phyloP scores from a whole-genome alignment of 345 rosid genomes.

The Pistacia integerrima region DNA sequence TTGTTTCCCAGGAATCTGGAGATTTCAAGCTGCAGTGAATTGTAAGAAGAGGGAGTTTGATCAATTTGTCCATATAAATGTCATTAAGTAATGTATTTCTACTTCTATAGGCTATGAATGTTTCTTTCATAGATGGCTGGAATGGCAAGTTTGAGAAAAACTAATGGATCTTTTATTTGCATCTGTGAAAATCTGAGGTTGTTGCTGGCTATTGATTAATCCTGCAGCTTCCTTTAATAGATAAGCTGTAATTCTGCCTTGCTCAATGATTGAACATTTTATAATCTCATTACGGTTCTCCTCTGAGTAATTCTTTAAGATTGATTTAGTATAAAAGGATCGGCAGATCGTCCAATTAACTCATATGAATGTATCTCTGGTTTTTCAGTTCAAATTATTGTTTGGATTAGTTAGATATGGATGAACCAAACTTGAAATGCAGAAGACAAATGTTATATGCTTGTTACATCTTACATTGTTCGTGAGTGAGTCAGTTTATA shows the following conservation, averaged over 20 bases:
- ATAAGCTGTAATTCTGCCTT: background rate
- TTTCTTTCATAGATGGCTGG: constrained; percentile 10
- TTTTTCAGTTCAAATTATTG: background rate
- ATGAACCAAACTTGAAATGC: background rate
- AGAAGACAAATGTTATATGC: background rate
- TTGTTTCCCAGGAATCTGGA: constrained; percentile 20
- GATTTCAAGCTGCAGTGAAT: constrained; percentile 14
- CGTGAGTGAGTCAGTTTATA: too few species aligned
- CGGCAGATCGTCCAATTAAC: background rate
- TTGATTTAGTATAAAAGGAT: background rate
- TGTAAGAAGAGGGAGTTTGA: constrained; percentile 6
- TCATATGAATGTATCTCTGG: background rate
- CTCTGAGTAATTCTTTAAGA: background rate
- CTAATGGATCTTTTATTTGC: constrained; percentile 5
- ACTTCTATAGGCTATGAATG: constrained; percentile 15
- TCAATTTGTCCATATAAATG: constrained; percentile 4
- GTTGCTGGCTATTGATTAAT: constrained; percentile 19
- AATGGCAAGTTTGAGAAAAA: constrained; percentile 23
- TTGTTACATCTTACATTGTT: too few species aligned
- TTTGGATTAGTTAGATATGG: background rate
- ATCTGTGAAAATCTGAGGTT: background rate
- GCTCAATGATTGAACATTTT: background rate
- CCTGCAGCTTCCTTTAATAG: constrained; percentile 3
- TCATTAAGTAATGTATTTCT: constrained; percentile 10
- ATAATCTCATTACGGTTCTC: background rate